A percentile compares a stretch with the other conserved stretches of the same genome.
Conservation (phyloP, 345 rosid species). For the Combretum micranthum region DNA sequence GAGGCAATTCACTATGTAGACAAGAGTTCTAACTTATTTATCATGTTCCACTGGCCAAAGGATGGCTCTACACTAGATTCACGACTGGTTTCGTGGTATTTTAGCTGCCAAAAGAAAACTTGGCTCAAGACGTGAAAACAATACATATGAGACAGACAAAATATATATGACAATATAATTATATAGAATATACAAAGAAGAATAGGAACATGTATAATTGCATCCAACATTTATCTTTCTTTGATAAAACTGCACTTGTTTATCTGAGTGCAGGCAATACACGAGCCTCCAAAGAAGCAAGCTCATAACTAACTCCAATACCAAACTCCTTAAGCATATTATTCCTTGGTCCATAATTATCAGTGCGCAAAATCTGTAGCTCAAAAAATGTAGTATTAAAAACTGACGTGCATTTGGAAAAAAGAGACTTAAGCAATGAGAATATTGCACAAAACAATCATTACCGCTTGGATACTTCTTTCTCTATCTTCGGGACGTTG, state of each 20-base stretch:
- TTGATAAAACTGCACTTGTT: background rate
- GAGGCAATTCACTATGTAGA: background rate
- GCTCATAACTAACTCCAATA: conserved; percentile 29
- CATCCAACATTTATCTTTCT: background rate
- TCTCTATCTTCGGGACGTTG: conserved; percentile 51
- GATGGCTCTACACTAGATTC: conserved; percentile 42
- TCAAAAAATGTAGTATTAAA: background rate
- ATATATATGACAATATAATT: background rate
- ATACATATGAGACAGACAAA: background rate
- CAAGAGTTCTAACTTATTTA: conserved; percentile 34
- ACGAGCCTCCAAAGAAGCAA: conserved; percentile 45
- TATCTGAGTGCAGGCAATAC: conserved; percentile 60
- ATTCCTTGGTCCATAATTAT: conserved; percentile 3
- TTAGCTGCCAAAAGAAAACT: conserved; percentile 37
- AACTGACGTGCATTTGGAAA: background rate
- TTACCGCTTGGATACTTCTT: conserved; percentile 13
- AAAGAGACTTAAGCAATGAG: background rate
- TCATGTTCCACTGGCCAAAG: conserved; percentile 85
- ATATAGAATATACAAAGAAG: background rate
- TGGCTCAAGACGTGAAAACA: background rate
- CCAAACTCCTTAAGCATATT: conserved; percentile 49
- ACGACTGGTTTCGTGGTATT: conserved; percentile 48
- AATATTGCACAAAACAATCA: background rate
- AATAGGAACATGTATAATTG: background rate
- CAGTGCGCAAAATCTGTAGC: conserved; percentile 28